phyloP scores from a whole-genome alignment of 192 early-diverging fungal species.

The Podila minutissima region DNA sequence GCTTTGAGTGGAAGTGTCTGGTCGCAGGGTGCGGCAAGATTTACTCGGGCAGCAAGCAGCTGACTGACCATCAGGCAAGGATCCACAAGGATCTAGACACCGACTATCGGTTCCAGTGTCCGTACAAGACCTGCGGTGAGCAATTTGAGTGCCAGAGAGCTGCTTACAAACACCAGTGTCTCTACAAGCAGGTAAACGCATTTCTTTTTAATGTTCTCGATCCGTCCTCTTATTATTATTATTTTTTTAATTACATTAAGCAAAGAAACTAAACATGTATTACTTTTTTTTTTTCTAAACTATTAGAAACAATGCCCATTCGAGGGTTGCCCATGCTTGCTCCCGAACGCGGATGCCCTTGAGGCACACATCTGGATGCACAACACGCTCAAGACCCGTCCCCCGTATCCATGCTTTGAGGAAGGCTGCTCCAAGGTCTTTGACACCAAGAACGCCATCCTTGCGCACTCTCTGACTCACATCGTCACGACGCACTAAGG shows the following conservation, averaged over 20 bases:
- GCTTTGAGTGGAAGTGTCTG: constrained; percentile 45
- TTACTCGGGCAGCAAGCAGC: constrained; percentile 46
- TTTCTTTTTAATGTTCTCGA: background rate
- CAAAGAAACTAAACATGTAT: background rate
- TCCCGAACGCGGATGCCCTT: constrained; percentile 29
- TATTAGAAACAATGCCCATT: constrained; percentile 43
- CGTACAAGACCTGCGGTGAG: constrained; percentile 23
- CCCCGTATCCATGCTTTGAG: constrained; percentile 51
- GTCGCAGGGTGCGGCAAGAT: constrained; percentile 34
- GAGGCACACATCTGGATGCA: constrained; percentile 50
- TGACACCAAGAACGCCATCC: constrained; percentile 40
- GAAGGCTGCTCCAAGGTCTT: constrained; percentile 41
- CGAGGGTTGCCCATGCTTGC: constrained; percentile 28
- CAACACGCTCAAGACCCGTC: constrained; percentile 42
- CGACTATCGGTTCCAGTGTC: constrained; percentile 27
- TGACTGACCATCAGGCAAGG: constrained; percentile 45
- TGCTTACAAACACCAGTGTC: constrained; percentile 48
- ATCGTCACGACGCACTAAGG: constrained; percentile 6
- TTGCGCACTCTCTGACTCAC: constrained; percentile 41
- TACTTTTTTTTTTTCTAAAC: background rate
- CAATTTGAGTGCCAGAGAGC: constrained; percentile 36
- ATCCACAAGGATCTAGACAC: constrained; percentile 47
- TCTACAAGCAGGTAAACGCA: constrained; percentile 27
- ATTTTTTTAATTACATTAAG: constrained; percentile 6
- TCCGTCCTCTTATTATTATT: background rate